A percentile compares a stretch with the other conserved stretches of the same genome.
These are phyloP conservation scores for Plantago coronopus DNA, from an alignment of 305 asterid genomes.

Conservation along the genomic window DNA sequence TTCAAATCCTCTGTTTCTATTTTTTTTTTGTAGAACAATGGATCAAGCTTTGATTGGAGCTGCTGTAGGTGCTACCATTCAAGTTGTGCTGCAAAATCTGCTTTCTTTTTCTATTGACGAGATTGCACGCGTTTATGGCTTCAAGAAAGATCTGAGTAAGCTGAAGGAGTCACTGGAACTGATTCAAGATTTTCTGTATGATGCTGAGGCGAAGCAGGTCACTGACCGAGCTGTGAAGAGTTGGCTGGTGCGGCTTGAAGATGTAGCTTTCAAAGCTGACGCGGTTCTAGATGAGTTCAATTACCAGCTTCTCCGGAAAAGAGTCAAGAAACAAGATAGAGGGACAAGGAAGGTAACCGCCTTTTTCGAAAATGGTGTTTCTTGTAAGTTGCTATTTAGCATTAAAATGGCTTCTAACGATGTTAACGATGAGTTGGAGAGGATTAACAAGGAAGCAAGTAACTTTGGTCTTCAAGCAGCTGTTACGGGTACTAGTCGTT, in stretches of 20 bases:
- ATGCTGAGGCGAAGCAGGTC: neutral
- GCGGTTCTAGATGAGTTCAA: neutral
- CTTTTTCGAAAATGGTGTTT: neutral
- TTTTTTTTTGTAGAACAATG: too few relatives aligned
- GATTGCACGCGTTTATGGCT: neutral
- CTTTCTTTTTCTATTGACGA: neutral
- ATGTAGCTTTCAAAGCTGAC: neutral
- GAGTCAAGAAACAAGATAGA: neutral
- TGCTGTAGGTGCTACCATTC: too few relatives aligned
- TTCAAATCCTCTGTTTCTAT: too few relatives aligned
- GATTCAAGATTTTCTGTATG: neutral
- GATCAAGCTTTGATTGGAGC: too few relatives aligned
- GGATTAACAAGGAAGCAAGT: neutral
- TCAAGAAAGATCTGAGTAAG: neutral
- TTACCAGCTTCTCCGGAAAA: neutral
- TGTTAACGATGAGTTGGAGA: neutral
- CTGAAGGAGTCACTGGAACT: neutral
- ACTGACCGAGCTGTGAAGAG: neutral
- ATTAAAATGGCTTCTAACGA: neutral
- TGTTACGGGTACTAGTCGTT: neutral
- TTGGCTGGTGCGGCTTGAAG: neutral
- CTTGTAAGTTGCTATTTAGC: neutral
- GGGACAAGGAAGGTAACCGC: neutral
- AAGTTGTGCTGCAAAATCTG: too few relatives aligned
- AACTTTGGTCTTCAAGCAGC: neutral